Evolutionary conservation across 108 stramenopile species (phyloP).

Genomic region (Cylindrotheca closterium): DNA sequence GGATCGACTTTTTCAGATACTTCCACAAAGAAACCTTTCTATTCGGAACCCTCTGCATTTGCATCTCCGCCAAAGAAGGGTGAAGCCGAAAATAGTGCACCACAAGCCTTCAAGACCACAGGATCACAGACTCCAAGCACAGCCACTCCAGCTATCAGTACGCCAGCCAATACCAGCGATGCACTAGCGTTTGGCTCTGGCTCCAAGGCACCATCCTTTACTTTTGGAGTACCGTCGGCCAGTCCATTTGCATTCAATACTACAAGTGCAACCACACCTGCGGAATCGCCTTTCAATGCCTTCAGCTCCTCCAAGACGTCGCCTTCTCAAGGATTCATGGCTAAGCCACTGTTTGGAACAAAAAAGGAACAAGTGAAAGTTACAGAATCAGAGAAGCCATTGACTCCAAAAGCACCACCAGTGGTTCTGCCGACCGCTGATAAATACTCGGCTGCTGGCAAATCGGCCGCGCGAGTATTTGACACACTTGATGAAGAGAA

Average conservation of each 20-base stretch:
- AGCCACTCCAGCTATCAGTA: background rate
- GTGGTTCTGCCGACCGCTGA: background rate
- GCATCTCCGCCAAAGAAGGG: too few species aligned
- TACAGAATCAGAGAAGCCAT: constrained; percentile 1
- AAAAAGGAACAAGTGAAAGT: background rate
- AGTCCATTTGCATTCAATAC: background rate
- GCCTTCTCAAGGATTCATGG: constrained; percentile 6
- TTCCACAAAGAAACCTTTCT: background rate
- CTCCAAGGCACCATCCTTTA: constrained; percentile 12
- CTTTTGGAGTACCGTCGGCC: background rate
- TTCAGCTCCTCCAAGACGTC: background rate
- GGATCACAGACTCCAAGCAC: constrained; percentile 6
- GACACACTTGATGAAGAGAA: constrained; percentile 39
- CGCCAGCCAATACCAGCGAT: background rate
- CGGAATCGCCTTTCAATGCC: background rate
- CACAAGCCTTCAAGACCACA: background rate
- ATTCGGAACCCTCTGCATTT: constrained; percentile 5
- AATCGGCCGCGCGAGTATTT: constrained; percentile 37
- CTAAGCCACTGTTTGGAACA: constrained; percentile 36
- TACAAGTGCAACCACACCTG: background rate
- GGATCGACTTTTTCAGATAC: too few species aligned
- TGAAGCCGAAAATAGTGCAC: background rate
- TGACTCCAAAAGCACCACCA: background rate
- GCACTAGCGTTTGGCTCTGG: constrained; percentile 20
- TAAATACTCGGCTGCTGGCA: constrained; percentile 4